These are phyloP conservation scores for Lachancea cidri DNA, from an alignment of 805 yeast species.

Conservation along the genomic window DNA sequence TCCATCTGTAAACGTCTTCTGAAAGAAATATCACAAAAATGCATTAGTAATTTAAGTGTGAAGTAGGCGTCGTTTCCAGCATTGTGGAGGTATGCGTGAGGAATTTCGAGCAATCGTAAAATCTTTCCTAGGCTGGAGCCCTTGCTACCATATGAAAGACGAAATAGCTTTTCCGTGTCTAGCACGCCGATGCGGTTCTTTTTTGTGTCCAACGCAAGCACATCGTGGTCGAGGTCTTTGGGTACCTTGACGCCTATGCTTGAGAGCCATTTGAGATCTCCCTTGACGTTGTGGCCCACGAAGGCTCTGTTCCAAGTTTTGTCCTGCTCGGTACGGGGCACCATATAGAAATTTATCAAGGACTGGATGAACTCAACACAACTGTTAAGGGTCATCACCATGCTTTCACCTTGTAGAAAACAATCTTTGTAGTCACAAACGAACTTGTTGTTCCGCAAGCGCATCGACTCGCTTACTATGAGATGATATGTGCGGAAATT, in stretches of 20 bases:
- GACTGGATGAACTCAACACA: constrained; percentile 38
- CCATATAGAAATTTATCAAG: constrained; percentile 41
- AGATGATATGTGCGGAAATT: constrained; percentile 39
- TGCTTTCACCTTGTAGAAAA: constrained; percentile 47
- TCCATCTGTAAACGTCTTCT: constrained; percentile 24
- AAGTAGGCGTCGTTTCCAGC: constrained; percentile 70
- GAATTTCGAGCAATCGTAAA: constrained; percentile 44
- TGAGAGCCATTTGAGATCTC: constrained; percentile 50
- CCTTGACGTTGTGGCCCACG: constrained; percentile 56
- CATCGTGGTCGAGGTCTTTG: constrained; percentile 9
- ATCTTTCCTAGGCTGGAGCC: constrained; percentile 44
- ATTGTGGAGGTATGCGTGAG: constrained; percentile 58
- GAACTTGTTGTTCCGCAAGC: constrained; percentile 45
- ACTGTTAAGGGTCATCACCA: constrained; percentile 35
- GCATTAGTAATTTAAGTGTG: constrained; percentile 48
- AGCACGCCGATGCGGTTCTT: constrained; percentile 15
- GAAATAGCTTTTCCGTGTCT: constrained; percentile 49
- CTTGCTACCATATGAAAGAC: constrained; percentile 35
- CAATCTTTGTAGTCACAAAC: constrained; percentile 51
- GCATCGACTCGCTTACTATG: constrained; percentile 39
- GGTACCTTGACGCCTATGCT: constrained; percentile 46
- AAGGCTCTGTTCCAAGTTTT: constrained; percentile 34
- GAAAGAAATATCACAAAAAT: constrained; percentile 42
- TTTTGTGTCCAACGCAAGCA: not conserved
- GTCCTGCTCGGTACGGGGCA: constrained; percentile 23